Evolutionary conservation across 2,329 filamentous ascomycete genomes (phyloP).

Genomic region (Sporothrix brunneoviolacea): DNA sequence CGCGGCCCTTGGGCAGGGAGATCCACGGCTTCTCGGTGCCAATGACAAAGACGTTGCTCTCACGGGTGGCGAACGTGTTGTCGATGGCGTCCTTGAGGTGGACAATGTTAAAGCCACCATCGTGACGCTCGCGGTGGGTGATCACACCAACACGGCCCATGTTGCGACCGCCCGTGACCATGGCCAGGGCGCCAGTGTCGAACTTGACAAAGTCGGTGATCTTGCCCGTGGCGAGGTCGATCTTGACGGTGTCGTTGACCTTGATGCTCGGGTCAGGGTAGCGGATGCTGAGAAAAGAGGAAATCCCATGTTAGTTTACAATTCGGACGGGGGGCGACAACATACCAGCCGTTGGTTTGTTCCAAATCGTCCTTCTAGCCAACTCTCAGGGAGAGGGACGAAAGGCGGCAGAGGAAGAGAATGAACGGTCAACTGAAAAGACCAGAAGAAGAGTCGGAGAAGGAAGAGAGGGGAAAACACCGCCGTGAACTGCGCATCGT

Average conservation of each 20-base stretch:
- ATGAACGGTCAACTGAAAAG: too few relatives aligned
- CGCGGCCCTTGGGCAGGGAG: conserved; percentile 99
- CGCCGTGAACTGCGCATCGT: background rate
- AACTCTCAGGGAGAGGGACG: conserved; percentile 21
- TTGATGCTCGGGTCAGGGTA: conserved; percentile 98
- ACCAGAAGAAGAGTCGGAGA: background rate
- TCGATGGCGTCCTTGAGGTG: conserved; percentile 99
- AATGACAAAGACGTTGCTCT: conserved; percentile 99
- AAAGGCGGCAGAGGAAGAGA: background rate
- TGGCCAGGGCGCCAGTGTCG: conserved; percentile 95
- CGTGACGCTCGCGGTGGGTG: conserved; percentile 99
- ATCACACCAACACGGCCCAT: conserved; percentile 99
- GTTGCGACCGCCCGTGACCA: conserved; percentile 99
- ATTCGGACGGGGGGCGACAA: conserved; percentile 26
- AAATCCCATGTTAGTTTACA: conserved; percentile 31
- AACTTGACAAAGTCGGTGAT: conserved; percentile 98
- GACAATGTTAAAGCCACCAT: conserved; percentile 99
- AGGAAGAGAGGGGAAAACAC: background rate
- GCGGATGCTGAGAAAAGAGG: conserved; percentile 66
- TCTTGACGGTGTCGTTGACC: conserved; percentile 99
- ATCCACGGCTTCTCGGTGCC: conserved; percentile 98
- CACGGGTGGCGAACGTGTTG: conserved; percentile 99
- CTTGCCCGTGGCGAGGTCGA: conserved; percentile 94
- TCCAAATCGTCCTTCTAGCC: conserved; percentile 20
- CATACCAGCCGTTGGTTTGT: conserved; percentile 50